Conservation (phyloP, 1,284 basidiomycete genomes). For the Puccinia triticina region DNA sequence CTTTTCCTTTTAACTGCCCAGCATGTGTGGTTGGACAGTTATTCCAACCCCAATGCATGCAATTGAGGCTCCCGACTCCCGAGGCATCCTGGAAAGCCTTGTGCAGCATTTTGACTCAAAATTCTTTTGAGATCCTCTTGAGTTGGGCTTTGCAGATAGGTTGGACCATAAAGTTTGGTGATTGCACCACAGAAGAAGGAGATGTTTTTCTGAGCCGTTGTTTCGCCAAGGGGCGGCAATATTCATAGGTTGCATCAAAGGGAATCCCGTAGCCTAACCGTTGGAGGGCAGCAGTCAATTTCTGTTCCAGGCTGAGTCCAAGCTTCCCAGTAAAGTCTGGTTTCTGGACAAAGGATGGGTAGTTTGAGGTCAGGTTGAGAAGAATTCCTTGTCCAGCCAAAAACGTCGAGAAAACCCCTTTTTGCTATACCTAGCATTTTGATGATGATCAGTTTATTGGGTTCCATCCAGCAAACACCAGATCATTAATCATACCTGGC, state of each 20-base stretch:
- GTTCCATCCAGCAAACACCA: no score
- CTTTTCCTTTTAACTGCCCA: not conserved
- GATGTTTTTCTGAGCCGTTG: not conserved
- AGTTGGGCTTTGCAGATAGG: constrained; percentile 14
- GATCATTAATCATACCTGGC: not conserved
- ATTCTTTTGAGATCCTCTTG: constrained; percentile 10
- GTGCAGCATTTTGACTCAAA: constrained; percentile 1
- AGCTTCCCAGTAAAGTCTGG: constrained; percentile 20
- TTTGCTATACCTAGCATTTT: no score
- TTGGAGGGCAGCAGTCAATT: constrained; percentile 4
- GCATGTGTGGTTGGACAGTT: not conserved
- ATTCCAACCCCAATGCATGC: not conserved
- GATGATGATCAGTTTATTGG: no score
- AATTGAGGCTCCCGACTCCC: not conserved
- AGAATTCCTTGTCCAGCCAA: not conserved
- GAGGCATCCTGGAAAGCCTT: constrained; percentile 25
- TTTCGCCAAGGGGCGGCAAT: constrained; percentile 19
- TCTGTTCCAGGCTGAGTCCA: constrained; percentile 23
- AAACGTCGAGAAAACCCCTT: not conserved
- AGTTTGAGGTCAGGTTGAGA: not conserved
- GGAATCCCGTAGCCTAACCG: constrained; percentile 5
- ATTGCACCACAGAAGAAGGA: not conserved
- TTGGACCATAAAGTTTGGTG: not conserved
- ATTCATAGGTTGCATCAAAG: constrained; percentile 27
- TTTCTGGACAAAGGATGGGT: constrained; percentile 1